Conservation (phyloP, 257 asterid species). For the Linaria vulgaris region DNA sequence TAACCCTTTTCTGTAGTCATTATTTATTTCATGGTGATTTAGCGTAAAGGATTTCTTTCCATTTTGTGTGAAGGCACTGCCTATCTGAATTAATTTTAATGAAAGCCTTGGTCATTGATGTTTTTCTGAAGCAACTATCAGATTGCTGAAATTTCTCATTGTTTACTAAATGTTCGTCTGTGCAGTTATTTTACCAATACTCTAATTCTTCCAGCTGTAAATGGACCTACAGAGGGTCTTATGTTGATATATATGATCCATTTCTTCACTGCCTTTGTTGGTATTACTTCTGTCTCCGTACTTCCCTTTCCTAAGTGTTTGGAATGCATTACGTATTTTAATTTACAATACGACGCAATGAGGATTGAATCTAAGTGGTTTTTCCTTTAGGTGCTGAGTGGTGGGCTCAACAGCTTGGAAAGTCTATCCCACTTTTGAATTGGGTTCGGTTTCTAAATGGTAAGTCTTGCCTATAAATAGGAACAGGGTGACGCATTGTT, state of each 20-base stretch:
- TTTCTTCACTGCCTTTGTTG: conserved; percentile 72
- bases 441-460: conserved; percentile 85
- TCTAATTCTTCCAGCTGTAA: conserved; percentile 86
- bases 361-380: conserved; percentile 24
- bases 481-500: conserved; percentile 12
- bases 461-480: conserved; percentile 36
- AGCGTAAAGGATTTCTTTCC: background rate
- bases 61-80: background rate
- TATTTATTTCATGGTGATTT: conserved; percentile 12
- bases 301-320: conserved; percentile 18
- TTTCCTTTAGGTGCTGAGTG: conserved; percentile 78
- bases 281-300: conserved; percentile 38
- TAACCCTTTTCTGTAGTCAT: background rate
- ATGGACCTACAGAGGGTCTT: conserved; percentile 97
- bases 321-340: background rate
- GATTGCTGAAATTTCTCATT: conserved; percentile 8
- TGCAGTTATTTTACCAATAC: conserved; percentile 90
- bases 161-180: conserved; percentile 15
- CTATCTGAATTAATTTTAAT: too few relatives aligned
- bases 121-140: background rate
- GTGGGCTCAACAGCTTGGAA: conserved; percentile 88
- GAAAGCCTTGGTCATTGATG: background rate
- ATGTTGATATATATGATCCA: conserved; percentile 70
- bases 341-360: conserved; percentile 5
- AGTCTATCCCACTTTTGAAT: conserved; percentile 64